Conservation (phyloP, 192 early-diverging fungal species). For the Entrophospora sp. region DNA sequence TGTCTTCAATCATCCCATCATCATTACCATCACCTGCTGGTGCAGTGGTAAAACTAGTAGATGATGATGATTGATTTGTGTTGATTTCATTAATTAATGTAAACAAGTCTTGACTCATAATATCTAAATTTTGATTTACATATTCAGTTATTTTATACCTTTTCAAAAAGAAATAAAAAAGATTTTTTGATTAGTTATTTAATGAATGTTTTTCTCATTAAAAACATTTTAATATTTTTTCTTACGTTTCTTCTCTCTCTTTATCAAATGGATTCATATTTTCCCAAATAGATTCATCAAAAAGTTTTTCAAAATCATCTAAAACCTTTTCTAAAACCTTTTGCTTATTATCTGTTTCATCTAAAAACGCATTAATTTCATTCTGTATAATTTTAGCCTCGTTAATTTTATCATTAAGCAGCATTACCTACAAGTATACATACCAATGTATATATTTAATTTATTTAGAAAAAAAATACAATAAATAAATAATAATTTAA, state of each 20-base stretch:
- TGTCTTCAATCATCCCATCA: background rate
- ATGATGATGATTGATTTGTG: slow-evolving; percentile 29
- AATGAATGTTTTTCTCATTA: background rate
- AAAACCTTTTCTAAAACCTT: too few relatives aligned
- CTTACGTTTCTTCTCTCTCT: slow-evolving; percentile 29
- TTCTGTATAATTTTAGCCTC: slow-evolving; percentile 65
- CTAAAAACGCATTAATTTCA: slow-evolving; percentile 76
- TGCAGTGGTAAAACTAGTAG: slow-evolving; percentile 30
- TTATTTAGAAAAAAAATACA: background rate
- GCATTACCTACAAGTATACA: slow-evolving; percentile 50
- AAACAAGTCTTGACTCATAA: slow-evolving; percentile 69
- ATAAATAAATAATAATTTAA: slow-evolving; percentile 4
- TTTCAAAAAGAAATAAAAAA: slow-evolving; percentile 41
- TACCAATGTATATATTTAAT: background rate
- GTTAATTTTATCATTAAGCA: slow-evolving; percentile 65
- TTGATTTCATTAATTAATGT: slow-evolving; percentile 87
- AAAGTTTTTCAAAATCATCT: slow-evolving; percentile 62
- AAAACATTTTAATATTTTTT: background rate
- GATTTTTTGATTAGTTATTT: background rate
- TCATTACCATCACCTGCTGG: slow-evolving; percentile 23
- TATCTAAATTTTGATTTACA: slow-evolving; percentile 82
- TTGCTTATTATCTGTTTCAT: too few relatives aligned
- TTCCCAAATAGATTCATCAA: slow-evolving; percentile 39
- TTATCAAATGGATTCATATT: slow-evolving; percentile 31
- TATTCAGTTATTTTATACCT: slow-evolving; percentile 79